Evolutionary conservation across 2,329 filamentous ascomycete species (phyloP), one percentile per base, ranked within the genome.

Genomic region (Fusarium napiforme): DNA sequence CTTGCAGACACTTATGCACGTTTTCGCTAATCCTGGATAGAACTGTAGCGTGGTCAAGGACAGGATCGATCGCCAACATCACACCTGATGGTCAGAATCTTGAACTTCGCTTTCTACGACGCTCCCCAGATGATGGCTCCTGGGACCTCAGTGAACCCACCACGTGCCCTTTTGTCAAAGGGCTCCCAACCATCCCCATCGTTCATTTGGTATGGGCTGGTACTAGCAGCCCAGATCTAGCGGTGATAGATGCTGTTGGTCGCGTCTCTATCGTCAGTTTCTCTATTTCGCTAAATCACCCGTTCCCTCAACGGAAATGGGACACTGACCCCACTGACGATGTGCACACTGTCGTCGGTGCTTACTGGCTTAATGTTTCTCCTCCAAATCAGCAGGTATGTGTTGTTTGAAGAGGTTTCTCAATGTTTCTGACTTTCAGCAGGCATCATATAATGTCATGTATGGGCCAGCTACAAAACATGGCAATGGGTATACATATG

Each of bases 41-140:
- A 80, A 90, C 90, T 73, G 88, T 98, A 60, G 91, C 93, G 36
- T 98, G 96, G 95, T 97, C 96, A 16, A 95, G 92, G 77, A 89
- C 91, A 69, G 96, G 96, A 47, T 94, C 92, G 67, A 93, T 98
- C 74, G 95, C 95, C 34, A 92, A 92, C 60, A 92, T 98, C 74
- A 89, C 91, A 26, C 84, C 89, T 21, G 92, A 95, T 82, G 93
- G 93, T 34, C 87, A 88, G 53, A 87, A 86, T 19, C 84, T 98
- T 59, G 90, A 93, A 78, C 86, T 97, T 50, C 90, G 92, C 67
- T 92, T 93, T 79, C 86, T 97, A 57, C 88, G 90, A 39, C 91
- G 92, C 77, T 87, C 91, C 73, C 87, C 91, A 2, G 87, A 90
- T 18, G 88, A 92, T 81, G 93, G 92, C 5, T 87, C 86, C 45